Conservation (phyloP, 1,139 yeast species). For the Taphrina confusa region DNA sequence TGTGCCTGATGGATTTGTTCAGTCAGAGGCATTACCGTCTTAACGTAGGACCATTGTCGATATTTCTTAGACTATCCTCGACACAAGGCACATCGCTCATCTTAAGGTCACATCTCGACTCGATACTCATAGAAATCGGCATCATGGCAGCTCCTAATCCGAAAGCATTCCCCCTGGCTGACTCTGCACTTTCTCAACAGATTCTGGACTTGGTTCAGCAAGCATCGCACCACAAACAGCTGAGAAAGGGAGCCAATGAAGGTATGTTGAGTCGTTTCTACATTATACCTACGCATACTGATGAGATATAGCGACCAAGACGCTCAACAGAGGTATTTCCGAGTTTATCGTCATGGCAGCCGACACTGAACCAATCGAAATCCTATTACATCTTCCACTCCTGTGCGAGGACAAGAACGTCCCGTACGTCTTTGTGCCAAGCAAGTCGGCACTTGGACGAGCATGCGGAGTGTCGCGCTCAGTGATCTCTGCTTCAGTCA, state of each 20-base stretch:
- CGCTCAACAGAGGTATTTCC: slow-evolving; percentile 98
- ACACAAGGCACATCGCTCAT: too few relatives aligned
- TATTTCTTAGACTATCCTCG: too few relatives aligned
- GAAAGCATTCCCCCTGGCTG: slow-evolving; percentile 94
- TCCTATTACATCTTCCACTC: slow-evolving; percentile 93
- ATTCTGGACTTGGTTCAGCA: slow-evolving; percentile 97
- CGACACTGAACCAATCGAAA: slow-evolving; percentile 98
- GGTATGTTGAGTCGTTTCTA: slow-evolving; percentile 13
- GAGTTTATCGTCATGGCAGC: slow-evolving; percentile 99
- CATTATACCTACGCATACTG: neutral
- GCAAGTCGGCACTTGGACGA: slow-evolving; percentile 98
- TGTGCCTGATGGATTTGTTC: too few relatives aligned
- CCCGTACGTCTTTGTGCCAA: slow-evolving; percentile 72
- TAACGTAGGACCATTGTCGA: too few relatives aligned
- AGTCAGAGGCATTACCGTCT: too few relatives aligned
- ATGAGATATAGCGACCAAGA: slow-evolving; percentile 74
- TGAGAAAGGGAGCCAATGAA: slow-evolving; percentile 99
- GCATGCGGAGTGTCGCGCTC: slow-evolving; percentile 99
- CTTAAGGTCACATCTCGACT: too few relatives aligned
- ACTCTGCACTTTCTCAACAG: slow-evolving; percentile 91
- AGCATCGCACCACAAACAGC: slow-evolving; percentile 95
- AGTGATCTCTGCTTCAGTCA: slow-evolving; percentile 96
- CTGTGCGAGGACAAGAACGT: slow-evolving; percentile 95
- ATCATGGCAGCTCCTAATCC: slow-evolving; percentile 48
- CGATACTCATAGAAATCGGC: too few relatives aligned